Base-by-base conservation (phyloP, 2,329 filamentous ascomycete genomes). In the Xylaria polymorpha region DNA sequence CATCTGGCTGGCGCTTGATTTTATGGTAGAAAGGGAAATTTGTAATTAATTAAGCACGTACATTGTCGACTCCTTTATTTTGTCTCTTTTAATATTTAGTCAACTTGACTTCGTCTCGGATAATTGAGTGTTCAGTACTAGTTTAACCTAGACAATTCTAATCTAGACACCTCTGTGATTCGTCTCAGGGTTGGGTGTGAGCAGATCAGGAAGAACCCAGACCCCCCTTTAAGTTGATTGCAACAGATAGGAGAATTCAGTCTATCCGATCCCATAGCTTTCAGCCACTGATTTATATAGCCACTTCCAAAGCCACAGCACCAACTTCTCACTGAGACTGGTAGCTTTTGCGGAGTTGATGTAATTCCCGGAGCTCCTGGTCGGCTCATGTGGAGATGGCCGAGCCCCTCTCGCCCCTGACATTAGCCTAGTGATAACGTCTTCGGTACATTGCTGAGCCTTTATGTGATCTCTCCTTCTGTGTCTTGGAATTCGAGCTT, bases 301-400 rank as follows among this genome's bases (percentile, higher is more conserved):
- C 25, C 25, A 29, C 25, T 29, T 29, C 25, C 25, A 29, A 29
- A 2, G 25, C 25, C 25, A 29, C 4, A 4, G 25, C 25, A 4
- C 25, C 25, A 29, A 4, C 25, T 29, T 4, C 25, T 29, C 25
- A 29, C 2, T 29, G 25, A 29, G 25, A 4, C 25, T 4, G 3
- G 25, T 2, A 29, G 25, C 25, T 29, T 29, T 4, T 29, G 25
- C 25, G 25, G 25, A 15, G 50, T 55, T 37, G 50, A 55, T 56
- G 51, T 15, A 39, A 22, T 37, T 9, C 9, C 51, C 32, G 51
- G 51, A 22, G 32, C 51, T 56, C 18, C 32, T 56, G 32, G 4
- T 56, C 58, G 32, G 44, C 44, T 51, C 32, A n/a, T 53, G 60
- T 57, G 51, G 61, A 32, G 51, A 48, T 63, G 61, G 41, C 18